Conservation (phyloP, 768 basidiomycete genomes). For the Galerina sulciceps region DNA sequence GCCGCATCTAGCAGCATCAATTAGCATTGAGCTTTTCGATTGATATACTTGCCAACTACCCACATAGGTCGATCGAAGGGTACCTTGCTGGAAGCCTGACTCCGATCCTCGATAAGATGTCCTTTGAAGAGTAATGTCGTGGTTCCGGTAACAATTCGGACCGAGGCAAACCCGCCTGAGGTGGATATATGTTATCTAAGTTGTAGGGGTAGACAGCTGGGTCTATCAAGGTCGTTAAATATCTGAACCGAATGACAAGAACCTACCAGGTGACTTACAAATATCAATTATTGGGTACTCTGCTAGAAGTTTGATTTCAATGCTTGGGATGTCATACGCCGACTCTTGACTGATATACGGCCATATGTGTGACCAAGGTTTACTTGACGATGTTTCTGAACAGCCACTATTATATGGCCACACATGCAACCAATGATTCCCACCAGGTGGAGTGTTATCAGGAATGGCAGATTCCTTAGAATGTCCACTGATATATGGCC, state of each 20-base stretch:
- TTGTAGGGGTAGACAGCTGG: slow-evolving; percentile 25
- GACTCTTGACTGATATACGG: slow-evolving; percentile 17
- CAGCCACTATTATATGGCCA: slow-evolving; percentile 17
- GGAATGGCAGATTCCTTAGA: not conserved
- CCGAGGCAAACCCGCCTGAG: slow-evolving; percentile 17
- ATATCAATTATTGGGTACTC: slow-evolving; percentile 28
- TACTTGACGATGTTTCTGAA: not conserved
- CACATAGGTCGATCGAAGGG: slow-evolving; percentile 28
- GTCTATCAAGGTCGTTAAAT: slow-evolving; percentile 12
- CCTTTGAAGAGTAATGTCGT: not conserved
- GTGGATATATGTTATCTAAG: slow-evolving; percentile 8
- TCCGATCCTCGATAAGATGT: not conserved
- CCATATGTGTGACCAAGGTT: slow-evolving; percentile 28
- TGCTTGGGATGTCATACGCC: not conserved
- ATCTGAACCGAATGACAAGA: not conserved
- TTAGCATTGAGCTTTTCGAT: not conserved
- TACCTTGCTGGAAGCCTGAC: slow-evolving; percentile 14
- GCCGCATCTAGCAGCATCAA: slow-evolving; percentile 13
- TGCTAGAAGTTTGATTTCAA: not conserved
- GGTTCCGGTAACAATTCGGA: slow-evolving; percentile 27
- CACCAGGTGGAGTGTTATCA: not conserved
- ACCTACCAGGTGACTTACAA: slow-evolving; percentile 17
- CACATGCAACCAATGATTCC: slow-evolving; percentile 30
- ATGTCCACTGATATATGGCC: slow-evolving; percentile 23
- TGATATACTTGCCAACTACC: not conserved